Percentiles rank a stretch among this genome's conserved stretches.
Evolutionary conservation across 83 land plant genomes (phyloP).

Genomic region (Picea mariana): DNA sequence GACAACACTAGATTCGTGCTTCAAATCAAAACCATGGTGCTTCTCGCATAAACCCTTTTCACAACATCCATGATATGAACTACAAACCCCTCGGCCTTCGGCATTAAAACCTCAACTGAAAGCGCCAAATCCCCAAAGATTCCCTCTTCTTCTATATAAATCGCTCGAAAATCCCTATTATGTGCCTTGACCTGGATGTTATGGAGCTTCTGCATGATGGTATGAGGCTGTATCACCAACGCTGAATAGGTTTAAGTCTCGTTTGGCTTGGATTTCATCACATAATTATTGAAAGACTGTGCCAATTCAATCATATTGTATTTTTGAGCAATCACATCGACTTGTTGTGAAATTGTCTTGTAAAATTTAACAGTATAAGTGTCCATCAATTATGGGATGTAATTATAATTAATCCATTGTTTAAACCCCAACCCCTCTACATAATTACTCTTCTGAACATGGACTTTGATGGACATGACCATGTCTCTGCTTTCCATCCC

Average conservation of each 20-base stretch:
- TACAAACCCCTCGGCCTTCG: too few species aligned
- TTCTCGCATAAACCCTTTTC: constrained; percentile 49
- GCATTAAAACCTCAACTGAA: constrained; percentile 40
- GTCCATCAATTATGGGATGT: constrained; percentile 75
- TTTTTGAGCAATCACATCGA: constrained; percentile 65
- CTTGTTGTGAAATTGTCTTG: constrained; percentile 60
- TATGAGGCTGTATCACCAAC: constrained; percentile 41
- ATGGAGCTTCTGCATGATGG: constrained; percentile 17
- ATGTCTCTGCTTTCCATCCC: too few species aligned
- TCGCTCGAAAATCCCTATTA: constrained; percentile 21
- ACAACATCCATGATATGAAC: too few species aligned
- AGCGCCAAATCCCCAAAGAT: constrained; percentile 57
- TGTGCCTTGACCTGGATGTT: constrained; percentile 29
- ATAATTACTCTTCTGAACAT: too few species aligned
- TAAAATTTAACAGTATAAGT: constrained; percentile 60
- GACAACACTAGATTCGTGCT: constrained; percentile 32
- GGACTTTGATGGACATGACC: too few species aligned
- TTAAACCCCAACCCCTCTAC: constrained; percentile 10
- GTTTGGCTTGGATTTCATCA: constrained; percentile 18
- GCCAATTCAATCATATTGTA: constrained; percentile 86
- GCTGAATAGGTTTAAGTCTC: constrained; percentile 22
- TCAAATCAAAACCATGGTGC: constrained; percentile 30
- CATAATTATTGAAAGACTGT: constrained; percentile 69
- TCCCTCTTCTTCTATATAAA: too few species aligned
- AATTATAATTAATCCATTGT: constrained; percentile 86